Percentiles rank a stretch among this genome's conserved stretches.
Conservation (phyloP, 1,284 basidiomycete genomes). For the Fomitiporia mediterranea region DNA sequence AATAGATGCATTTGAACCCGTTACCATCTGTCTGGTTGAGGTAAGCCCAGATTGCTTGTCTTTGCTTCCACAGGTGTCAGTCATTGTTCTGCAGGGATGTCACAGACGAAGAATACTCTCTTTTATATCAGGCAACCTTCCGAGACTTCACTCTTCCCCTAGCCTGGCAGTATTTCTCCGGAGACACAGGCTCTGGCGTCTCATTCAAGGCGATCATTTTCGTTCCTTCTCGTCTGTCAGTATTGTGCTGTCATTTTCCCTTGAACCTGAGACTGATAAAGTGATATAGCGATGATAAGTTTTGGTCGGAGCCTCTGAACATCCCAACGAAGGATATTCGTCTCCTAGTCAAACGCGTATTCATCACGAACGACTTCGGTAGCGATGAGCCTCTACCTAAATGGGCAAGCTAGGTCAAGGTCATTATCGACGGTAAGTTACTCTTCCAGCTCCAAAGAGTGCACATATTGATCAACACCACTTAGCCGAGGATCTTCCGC, state of each 20-base stretch:
- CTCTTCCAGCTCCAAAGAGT: background rate
- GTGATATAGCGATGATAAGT: slow-evolving; percentile 52
- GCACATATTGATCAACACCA: slow-evolving; percentile 17
- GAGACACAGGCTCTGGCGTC: slow-evolving; percentile 82
- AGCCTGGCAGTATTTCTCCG: slow-evolving; percentile 87
- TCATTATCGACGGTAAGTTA: slow-evolving; percentile 76
- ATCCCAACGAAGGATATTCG: slow-evolving; percentile 65
- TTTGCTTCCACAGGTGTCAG: too few relatives aligned
- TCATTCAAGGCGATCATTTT: slow-evolving; percentile 86
- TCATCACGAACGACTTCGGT: slow-evolving; percentile 90
- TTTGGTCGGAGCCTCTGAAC: slow-evolving; percentile 66
- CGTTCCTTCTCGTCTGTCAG: slow-evolving; percentile 69
- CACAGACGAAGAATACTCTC: slow-evolving; percentile 72
- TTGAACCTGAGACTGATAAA: slow-evolving; percentile 1
- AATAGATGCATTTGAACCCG: slow-evolving; percentile 83
- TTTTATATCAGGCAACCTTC: slow-evolving; percentile 82
- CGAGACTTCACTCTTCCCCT: slow-evolving; percentile 75
- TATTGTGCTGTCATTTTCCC: slow-evolving; percentile 17
- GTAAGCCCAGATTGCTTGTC: slow-evolving; percentile 39
- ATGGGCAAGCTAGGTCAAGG: slow-evolving; percentile 89
- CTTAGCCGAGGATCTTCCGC: slow-evolving; percentile 84
- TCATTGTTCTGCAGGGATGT: slow-evolving; percentile 55
- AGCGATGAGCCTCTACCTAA: slow-evolving; percentile 72
- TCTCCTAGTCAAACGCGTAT: slow-evolving; percentile 87
- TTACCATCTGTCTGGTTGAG: slow-evolving; percentile 88